phyloP scores from a whole-genome alignment of 805 yeast genomes.

The Citeromyces nyonsensis region DNA sequence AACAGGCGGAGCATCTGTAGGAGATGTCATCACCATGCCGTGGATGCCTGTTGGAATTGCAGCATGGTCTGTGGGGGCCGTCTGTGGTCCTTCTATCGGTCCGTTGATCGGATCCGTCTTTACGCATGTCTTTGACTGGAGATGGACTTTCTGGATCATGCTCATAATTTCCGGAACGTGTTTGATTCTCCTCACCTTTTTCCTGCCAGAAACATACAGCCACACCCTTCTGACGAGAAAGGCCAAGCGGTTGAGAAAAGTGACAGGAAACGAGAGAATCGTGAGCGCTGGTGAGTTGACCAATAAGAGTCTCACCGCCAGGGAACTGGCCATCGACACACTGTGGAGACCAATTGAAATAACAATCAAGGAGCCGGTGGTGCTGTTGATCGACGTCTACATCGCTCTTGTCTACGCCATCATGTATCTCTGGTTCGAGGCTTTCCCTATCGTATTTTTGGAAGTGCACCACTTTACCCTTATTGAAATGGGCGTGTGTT shows the following conservation, averaged over 20 bases:
- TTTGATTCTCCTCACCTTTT: constrained; percentile 8
- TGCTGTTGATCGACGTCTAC: constrained; percentile 34
- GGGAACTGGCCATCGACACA: constrained; percentile 13
- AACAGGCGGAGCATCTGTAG: constrained; percentile 42
- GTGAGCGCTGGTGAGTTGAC: not conserved
- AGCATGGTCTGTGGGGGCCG: constrained; percentile 36
- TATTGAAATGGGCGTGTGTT: constrained; percentile 31
- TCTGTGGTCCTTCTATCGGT: constrained; percentile 38
- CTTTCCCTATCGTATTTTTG: constrained; percentile 38
- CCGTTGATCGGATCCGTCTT: constrained; percentile 42
- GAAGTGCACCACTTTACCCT: constrained; percentile 28
- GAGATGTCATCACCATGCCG: constrained; percentile 28
- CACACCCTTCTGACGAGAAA: not conserved
- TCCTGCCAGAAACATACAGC: not conserved
- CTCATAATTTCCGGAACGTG: constrained; percentile 22
- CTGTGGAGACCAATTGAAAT: constrained; percentile 34
- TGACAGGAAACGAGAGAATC: not conserved
- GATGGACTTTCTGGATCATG: constrained; percentile 39
- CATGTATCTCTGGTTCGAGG: constrained; percentile 43
- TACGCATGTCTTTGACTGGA: constrained; percentile 27
- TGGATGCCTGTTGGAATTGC: constrained; percentile 29
- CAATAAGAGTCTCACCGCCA: constrained; percentile 3
- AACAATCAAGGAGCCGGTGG: constrained; percentile 36
- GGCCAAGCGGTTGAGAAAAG: not conserved
- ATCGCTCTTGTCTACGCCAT: constrained; percentile 35